Evolutionary conservation across 1,284 basidiomycete genomes (phyloP), one percentile per base, ranked within the genome.

Genomic region (Sphagnurus paluster): DNA sequence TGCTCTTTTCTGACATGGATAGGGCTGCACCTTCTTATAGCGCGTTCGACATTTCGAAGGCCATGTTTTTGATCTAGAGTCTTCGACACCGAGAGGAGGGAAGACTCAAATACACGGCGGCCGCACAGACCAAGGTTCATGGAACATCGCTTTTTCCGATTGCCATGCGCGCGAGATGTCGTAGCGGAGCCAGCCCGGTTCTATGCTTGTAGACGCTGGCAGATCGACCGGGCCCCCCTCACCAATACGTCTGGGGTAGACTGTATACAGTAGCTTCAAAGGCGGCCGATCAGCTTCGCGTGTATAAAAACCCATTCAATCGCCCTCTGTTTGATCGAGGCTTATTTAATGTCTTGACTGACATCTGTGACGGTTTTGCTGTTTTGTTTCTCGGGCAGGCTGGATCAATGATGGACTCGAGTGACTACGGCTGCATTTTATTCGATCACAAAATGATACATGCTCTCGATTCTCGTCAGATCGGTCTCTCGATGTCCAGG

Each of bases 331-430:
- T 26, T 54, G 25, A 49, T 49, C 26, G 37, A 47, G 24, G n/a
- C n/a, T n/a, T n/a, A n/a, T n/a, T n/a, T n/a, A n/a, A n/a, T n/a
- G n/a, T n/a, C n/a, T n/a, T n/a, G n/a, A n/a, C n/a, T n/a, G n/a
- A n/a, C n/a, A n/a, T n/a, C n/a, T 45, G 21, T 36, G 10, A 19
- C 10, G 13, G 13, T 33, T 13, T 44, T 49, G 24, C 52, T 49
- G 29, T 53, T 46, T 42, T 57, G 21, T 53, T 46, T 51, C 48
- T 45, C 33, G 62, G 17, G 36, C 52, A 93, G 91, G 96, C 74
- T 98, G 97, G 75, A 92, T 97, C 79, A 97, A 95, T 71, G 95
- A 97, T 67, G 95, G 94, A 36, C 92, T 98, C 32, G 99, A 99
- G 96, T 44, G 90, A 96, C 16, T 98, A 99, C 81, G 98, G 99